Base-by-base conservation (phyloP, 1,139 yeast species). In the Geotrichum histeridarum region DNA sequence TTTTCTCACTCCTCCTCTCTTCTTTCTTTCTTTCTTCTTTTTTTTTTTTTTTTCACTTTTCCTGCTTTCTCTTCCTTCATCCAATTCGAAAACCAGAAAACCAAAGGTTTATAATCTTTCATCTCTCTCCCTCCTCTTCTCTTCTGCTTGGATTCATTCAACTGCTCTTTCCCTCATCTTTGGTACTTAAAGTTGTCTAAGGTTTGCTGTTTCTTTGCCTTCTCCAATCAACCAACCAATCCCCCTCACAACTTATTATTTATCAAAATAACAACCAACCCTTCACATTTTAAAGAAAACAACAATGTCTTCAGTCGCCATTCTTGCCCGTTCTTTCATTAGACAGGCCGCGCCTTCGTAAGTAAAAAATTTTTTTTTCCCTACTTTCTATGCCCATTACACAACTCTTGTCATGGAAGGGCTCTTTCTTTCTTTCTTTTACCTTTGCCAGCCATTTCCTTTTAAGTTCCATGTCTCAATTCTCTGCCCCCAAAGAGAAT, bases 291-390 rank as follows among this genome's bases (percentile, higher is more conserved):
- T 22, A 22, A 22, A 22, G n/a, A n/a, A n/a, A n/a, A n/a, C 27
- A 36, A 53, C 43, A 54, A 60, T 60, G 63, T 60, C 63, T 36
- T 57, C 62, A 41, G 57, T 57, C 42, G 62, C 61, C 50, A 56
- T 60, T 36, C 52, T 59, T 12, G 57, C 57, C 37, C 60, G 60
- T 31, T 48, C 60, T 37, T 48, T 54, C 42, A 14, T 55, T 30
- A 54, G 58, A 45, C 57, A 50, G 36, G 50, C 57, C 33, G 48
- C 50, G 30, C 39, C 51, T 55, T 50, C 53, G 58, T 58, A 57
- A 57, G 39, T 37, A 30, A 17, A 22, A 3, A 17, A 38, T 31
- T 18, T 14, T 53, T 22, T 36, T 30, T 31, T 42, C 31, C 42
- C 22, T 31, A 32, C 14, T 48, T 36, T 30, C 32, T 45, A 39